Base-by-base conservation (phyloP, 1,284 basidiomycete species). In the Ganoderma leucocontextum region DNA sequence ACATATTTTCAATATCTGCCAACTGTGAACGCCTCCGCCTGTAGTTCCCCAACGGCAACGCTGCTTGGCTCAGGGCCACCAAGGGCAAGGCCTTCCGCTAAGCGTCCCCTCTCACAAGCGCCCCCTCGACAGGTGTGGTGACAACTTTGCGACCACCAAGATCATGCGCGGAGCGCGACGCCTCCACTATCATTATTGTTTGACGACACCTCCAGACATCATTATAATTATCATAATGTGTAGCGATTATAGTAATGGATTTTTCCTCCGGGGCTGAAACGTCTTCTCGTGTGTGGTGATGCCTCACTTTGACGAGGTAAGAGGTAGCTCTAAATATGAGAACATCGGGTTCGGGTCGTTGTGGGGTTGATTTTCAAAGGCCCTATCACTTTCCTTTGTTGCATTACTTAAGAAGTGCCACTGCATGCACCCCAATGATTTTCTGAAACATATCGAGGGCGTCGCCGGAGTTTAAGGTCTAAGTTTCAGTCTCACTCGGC, bases 21-120 rank as follows among this genome's bases (percentile, higher is more conserved):
- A n/a, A 49, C 47, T 8, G 3, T 8, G 29, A 29, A 29, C 29
- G 29, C 2, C 13, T 3, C 13, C 4, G 22, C 22, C 25, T 10
- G 22, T 29, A 71, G 70, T 71, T 67, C 65, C 70, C 71, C 29
- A 47, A 72, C n/a, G 71, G 69, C 19, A 60, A 70, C 69, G 60
- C 71, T 1, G 47, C 55, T 38, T 72, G 71, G 71, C 64, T 72
- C 65, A 61, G 57, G 44, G 47, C 68, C 1, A 68, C 66, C 4
- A 68, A 69, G 65, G 70, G 70, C 58, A 55, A 19, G 4, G 25
- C 66, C 25, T 71, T 71, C 69, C 49, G 35, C 69, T 49, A 41
- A 41, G 29, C 36, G 33, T 38, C 15, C 47, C 10, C 17, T 29
- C 42, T 19, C 22, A 60, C 58, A 29, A 10, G 22, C 4, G 19